Evolutionary conservation across 345 rosid genomes (phyloP), one percentile per base, ranked within the genome.

Genomic region (Litchi chinensis): DNA sequence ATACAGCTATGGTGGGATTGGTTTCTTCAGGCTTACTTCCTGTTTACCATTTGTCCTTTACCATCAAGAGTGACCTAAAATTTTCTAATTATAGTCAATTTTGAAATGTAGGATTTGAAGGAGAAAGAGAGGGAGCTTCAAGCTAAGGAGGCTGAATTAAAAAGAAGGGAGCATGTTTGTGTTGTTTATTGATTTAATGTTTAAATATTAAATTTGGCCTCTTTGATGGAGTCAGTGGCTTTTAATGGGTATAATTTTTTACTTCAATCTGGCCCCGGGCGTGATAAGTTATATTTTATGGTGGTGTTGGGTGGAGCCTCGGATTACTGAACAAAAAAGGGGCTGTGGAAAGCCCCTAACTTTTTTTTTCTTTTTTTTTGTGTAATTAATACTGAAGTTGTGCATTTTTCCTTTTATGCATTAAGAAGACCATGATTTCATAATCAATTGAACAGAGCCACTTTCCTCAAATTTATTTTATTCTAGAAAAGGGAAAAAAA

Each of bases 101-200:
- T 67, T 74, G 75, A 77, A n/a, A 75, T 84, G 24, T 43, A 94
- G 99, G 93, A 92, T 86, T 85, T 93, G 82, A 94, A 87, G 80
- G 87, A 88, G 79, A 96, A 91, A 83, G 98, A 96, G 81, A 96
- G 86, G 79, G 99, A 96, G 83, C 98, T 96, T 69, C 97, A 93
- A 78, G 97, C 98, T 81, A 96, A 94, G 90, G 99, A 96, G 88
- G 82, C 95, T 85, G 98, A 94, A 73, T 83, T 94, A 84, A 92
- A 83, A 90, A 91, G 86, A 82, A 83, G 97, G 76, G 98, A 96
- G 87, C 94, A 93, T 95, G 99, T 94, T 79, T 77, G 21, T 82
- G n/a, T 64, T 68, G 56, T 76, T 62, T 46, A 48, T 62, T 10
- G 9, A 39, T 74, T 48, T n/a, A n/a, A 40, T 48, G n/a, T n/a